Conservation (phyloP, 1,139 yeast genomes). For the Zygoascus meyerae region DNA sequence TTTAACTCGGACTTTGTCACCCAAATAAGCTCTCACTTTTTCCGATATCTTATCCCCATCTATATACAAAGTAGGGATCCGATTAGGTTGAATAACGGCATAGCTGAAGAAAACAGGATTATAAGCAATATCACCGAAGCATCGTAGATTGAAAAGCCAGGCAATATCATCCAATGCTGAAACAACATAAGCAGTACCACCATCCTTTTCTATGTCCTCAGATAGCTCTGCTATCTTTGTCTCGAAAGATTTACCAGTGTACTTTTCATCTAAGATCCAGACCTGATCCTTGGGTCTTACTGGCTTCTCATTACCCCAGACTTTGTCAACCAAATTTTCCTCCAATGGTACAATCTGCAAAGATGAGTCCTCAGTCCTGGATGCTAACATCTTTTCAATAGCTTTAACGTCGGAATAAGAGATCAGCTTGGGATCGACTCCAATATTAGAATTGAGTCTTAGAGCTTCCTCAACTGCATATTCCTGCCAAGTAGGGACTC, state of each 20-base stretch:
- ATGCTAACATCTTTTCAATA: slow-evolving; percentile 33
- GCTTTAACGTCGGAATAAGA: slow-evolving; percentile 42
- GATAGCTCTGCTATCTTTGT: slow-evolving; percentile 44
- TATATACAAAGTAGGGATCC: slow-evolving; percentile 50
- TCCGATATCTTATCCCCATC: slow-evolving; percentile 59
- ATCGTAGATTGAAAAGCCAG: slow-evolving; percentile 80
- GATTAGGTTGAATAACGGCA: slow-evolving; percentile 46
- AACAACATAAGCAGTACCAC: slow-evolving; percentile 48
- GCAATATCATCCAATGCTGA: slow-evolving; percentile 87
- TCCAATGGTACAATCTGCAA: slow-evolving; percentile 55
- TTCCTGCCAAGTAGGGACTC: slow-evolving; percentile 79
- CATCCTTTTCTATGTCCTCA: slow-evolving; percentile 39
- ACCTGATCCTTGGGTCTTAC: slow-evolving; percentile 31
- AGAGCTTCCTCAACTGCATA: slow-evolving; percentile 52
- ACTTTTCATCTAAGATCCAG: slow-evolving; percentile 28
- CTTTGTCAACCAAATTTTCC: slow-evolving; percentile 65
- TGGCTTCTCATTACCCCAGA: slow-evolving; percentile 56
- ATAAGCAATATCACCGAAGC: slow-evolving; percentile 73
- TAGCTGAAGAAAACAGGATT: slow-evolving; percentile 91
- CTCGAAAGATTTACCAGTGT: slow-evolving; percentile 40
- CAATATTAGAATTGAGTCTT: slow-evolving; percentile 37
- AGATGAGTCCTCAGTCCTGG: slow-evolving; percentile 39
- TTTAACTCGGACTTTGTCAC: slow-evolving; percentile 27
- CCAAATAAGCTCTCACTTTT: slow-evolving; percentile 33
- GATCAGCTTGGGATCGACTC: slow-evolving; percentile 66